Evolutionary conservation across 108 stramenopile species (phyloP).

Genomic region (Phaeodactylum tricornutum): DNA sequence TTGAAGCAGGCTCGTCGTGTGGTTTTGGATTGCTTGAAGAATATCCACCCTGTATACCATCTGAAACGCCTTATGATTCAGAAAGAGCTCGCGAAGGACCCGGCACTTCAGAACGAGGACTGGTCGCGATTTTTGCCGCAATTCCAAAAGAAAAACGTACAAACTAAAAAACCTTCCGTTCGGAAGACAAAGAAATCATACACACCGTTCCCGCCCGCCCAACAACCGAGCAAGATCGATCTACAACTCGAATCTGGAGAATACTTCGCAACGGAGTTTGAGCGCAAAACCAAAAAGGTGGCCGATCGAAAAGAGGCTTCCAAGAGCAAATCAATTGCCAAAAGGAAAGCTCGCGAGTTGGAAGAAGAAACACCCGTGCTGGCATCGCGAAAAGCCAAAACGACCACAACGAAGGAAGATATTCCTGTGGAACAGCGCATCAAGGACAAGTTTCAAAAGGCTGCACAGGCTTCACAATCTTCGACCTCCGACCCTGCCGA

Average conservation of each 20-base stretch:
- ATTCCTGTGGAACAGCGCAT: background rate
- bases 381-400: background rate
- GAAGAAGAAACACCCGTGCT: constrained; percentile 13
- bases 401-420: background rate
- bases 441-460: background rate
- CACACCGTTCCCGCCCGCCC: constrained; percentile 96
- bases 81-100: constrained; percentile 94
- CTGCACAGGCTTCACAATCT: background rate
- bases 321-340: constrained; percentile 33
- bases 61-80: constrained; percentile 99
- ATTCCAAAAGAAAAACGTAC: constrained; percentile 96
- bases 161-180: constrained; percentile 12
- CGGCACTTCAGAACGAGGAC: constrained; percentile 83
- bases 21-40: constrained; percentile 97
- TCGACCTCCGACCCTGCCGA: background rate
- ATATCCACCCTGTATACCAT: constrained; percentile 98
- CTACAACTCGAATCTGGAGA: constrained; percentile 89
- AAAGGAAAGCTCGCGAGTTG: constrained; percentile 40
- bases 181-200: constrained; percentile 78
- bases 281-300: constrained; percentile 55
- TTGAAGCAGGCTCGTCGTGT: constrained; percentile 94
- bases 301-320: constrained; percentile 26
- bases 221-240: constrained; percentile 90
- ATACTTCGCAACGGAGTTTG: constrained; percentile 70
- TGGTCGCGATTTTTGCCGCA: constrained; percentile 97